Evolutionary conservation across 164 flowering plant genomes (phyloP), one percentile per base, ranked within the genome.

Genomic region (Chimonanthus praecox): DNA sequence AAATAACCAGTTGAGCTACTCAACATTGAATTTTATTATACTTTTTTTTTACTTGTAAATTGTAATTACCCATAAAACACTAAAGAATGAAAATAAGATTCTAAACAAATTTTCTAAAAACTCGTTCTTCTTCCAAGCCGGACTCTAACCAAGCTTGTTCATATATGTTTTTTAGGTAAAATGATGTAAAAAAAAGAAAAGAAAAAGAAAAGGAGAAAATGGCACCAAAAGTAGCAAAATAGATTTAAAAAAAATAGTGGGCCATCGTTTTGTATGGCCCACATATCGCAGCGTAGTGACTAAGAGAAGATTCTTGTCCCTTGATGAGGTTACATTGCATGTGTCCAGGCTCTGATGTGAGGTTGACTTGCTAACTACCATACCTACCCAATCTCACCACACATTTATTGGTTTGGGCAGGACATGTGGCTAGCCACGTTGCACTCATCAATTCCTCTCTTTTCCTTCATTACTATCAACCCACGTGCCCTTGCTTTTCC

Each of bases 351-450:
- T 33, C 47, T 15, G 11, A 3, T 13, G 7, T n/a, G 73, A 71
- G 65, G 73, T 71, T 71, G 73, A 71, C 51, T 16, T 18, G 50
- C 64, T 58, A 71, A 71, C 73, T 58, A 71, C 73, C 54, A 71
- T 71, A 71, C 73, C 60, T 54, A 54, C 60, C 60, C 16, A 4
- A 13, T 54, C 60, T 54, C 16, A 54, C 60, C 60, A 54, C 60
- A 54, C 60, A 54, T 54, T 54, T 10, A 54, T 11, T 54, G 60
- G 16, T 11, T 54, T n/a, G 16, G 60, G 16, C 60, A 13, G 4
- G 16, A 54, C 60, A 54, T 54, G 60, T 10, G n/a, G 16, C 11
- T 54, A n/a, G 60, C 60, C 60, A 54, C 60, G 11, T 15, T 54
- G 16, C 60, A 13, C 10, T n/a, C 60, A 54, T 54, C 60, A 54